Conservation (phyloP, 345 rosid genomes). For the Fremontodendron californicum region DNA sequence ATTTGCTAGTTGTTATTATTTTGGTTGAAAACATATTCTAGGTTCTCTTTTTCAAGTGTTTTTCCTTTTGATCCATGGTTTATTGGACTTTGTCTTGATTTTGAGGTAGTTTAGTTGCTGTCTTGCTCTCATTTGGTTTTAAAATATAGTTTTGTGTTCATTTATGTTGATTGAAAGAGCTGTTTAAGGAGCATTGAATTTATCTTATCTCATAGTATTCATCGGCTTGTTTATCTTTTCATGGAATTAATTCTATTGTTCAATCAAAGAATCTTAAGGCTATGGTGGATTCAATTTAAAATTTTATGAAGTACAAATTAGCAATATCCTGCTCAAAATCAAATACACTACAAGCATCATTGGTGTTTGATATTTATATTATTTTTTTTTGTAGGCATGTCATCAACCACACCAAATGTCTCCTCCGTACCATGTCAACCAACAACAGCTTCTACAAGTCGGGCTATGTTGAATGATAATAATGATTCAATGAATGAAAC, state of each 20-base stretch:
- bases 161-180: neutral
- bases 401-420: too few species aligned
- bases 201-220: slow-evolving; percentile 10
- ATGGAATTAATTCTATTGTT: neutral
- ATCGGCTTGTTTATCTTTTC: neutral
- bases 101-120: slow-evolving; percentile 16
- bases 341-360: too few species aligned
- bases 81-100: slow-evolving; percentile 21
- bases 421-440: too few species aligned
- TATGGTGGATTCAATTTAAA: neutral
- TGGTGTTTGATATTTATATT: too few species aligned
- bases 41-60: slow-evolving; percentile 9
- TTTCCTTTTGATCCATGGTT: slow-evolving; percentile 16
- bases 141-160: neutral
- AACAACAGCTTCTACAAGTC: too few species aligned
- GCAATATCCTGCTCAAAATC: neutral
- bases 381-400: too few species aligned
- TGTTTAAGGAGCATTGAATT: slow-evolving; percentile 15
- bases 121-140: slow-evolving; percentile 4
- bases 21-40: neutral
- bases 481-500: too few species aligned
- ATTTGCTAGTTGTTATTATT: neutral
- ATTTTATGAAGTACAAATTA: neutral
- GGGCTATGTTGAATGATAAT: too few species aligned
- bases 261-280: neutral